These are phyloP conservation scores for Flagelloscypha sp. DNA, from an alignment of 768 basidiomycete species.

Conservation along the genomic window DNA sequence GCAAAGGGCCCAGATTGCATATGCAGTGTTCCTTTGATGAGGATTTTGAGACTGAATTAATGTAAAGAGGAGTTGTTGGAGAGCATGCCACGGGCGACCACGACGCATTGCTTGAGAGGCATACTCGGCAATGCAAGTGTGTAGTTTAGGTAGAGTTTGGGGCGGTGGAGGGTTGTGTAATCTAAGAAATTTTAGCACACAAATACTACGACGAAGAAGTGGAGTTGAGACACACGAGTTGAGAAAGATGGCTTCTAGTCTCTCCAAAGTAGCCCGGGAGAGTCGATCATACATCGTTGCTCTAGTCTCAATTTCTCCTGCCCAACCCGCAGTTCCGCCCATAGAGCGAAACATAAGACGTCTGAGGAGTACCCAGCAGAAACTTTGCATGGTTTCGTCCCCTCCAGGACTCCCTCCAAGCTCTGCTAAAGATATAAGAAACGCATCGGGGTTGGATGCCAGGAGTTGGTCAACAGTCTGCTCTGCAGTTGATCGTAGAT, in stretches of 20 bases:
- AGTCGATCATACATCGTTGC: constrained; percentile 68
- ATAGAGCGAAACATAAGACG: constrained; percentile 66
- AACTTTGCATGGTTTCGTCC: constrained; percentile 76
- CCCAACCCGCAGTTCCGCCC: constrained; percentile 13
- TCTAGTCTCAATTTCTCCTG: constrained; percentile 5
- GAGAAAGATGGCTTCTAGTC: constrained; percentile 65
- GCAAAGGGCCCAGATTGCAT: constrained; percentile 62
- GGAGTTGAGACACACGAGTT: constrained; percentile 62
- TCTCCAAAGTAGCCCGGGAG: constrained; percentile 52
- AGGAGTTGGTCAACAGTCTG: constrained; percentile 76
- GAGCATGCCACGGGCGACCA: constrained; percentile 74
- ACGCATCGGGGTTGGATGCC: constrained; percentile 69
- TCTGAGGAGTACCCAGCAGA: constrained; percentile 73
- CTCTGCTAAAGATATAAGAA: constrained; percentile 70
- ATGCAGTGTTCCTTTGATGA: constrained; percentile 57
- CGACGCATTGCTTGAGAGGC: constrained; percentile 68
- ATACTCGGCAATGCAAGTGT: constrained; percentile 68
- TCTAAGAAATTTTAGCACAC: too few species aligned
- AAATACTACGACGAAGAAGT: constrained; percentile 46
- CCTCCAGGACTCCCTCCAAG: constrained; percentile 74
- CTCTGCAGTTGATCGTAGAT: constrained; percentile 74
- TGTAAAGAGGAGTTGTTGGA: constrained; percentile 62
- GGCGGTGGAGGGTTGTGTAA: too few species aligned
- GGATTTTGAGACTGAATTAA: too few species aligned
- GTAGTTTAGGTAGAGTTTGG: constrained; percentile 67